Evolutionary conservation across 2,329 filamentous ascomycete species (phyloP), one percentile per base, ranked within the genome.

Genomic region (Diaporthe vexans): DNA sequence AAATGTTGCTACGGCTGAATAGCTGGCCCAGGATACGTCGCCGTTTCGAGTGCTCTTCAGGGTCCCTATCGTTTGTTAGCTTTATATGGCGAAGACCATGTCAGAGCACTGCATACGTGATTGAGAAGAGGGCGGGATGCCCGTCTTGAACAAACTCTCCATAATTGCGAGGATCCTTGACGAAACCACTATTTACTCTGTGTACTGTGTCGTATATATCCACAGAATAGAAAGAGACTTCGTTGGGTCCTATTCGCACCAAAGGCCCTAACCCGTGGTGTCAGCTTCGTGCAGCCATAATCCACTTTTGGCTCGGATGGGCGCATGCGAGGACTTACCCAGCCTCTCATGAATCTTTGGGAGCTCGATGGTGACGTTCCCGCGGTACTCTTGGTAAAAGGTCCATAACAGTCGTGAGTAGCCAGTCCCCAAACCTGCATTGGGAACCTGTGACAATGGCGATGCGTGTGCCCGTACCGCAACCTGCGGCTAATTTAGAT

Each of bases 11-110:
- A 26, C 78, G 72, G 26, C 77, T 81, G 59, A 79, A 81, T 0
- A 81, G 40, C 33, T 80, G 80, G 0, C 79, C 79, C 76, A 81
- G 80, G 3, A 81, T 74, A 19, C 80, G 78, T 59, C 80, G 76
- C 13, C 80, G 72, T 52, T 80, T 79, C 4, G 79, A 67, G 71
- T 81, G 80, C 10, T 81, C 79, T 17, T 75, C 73, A 1, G 78
- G 78, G 24, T 80, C 76, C 35, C 78, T 78, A 11, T 29, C 1
- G 13, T 0, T 4, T 46, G 37, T 80, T 24, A 79, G 78, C 9
- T 5, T 0, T 4, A n/a, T 10, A 15, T 8, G 9, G 17, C 4
- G 2, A 6, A 3, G 33, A 33, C 21, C 24, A 2, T 9, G 3
- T 13, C 21, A 5, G 1, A 6, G 13, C 11, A 2, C 26, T 26